Evolutionary conservation across 2,329 filamentous ascomycete species (phyloP).

Genomic region (Rhynchosporium graminicola): DNA sequence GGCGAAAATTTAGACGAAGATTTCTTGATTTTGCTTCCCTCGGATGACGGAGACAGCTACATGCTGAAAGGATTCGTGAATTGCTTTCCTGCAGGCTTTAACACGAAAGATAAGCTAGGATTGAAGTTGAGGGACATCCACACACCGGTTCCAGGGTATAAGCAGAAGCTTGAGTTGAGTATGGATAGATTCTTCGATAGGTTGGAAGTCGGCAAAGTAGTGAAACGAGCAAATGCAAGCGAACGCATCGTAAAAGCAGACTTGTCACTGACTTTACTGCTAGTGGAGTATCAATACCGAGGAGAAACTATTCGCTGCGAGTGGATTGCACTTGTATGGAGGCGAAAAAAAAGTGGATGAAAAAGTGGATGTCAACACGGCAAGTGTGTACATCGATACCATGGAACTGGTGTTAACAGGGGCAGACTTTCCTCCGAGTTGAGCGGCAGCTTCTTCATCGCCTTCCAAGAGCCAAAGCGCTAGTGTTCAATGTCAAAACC

Average conservation of each 20-base stretch:
- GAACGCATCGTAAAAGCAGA: not conserved
- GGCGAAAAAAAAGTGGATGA: constrained; percentile 41
- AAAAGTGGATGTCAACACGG: constrained; percentile 49
- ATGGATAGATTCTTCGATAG: constrained; percentile 64
- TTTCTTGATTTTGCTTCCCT: constrained; percentile 58
- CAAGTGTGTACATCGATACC: constrained; percentile 29
- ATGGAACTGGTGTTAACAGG: constrained; percentile 1
- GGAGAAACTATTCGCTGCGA: constrained; percentile 43
- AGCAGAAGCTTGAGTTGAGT: constrained; percentile 53
- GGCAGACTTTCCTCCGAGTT: constrained; percentile 50
- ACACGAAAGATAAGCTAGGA: constrained; percentile 55
- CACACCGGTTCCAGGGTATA: constrained; percentile 58
- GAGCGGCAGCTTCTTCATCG: constrained; percentile 65
- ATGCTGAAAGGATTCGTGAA: constrained; percentile 56
- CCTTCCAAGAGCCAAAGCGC: constrained; percentile 52
- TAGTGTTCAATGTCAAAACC: constrained; percentile 65
- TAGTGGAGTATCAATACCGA: constrained; percentile 49
- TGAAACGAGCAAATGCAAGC: constrained; percentile 53
- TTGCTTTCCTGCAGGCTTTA: constrained; percentile 61
- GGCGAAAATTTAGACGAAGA: constrained; percentile 59
- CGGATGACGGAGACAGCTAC: constrained; percentile 45
- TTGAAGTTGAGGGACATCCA: constrained; percentile 57
- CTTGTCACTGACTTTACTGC: not conserved
- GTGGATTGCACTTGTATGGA: constrained; percentile 46
- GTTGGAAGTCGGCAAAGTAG: constrained; percentile 54